Base-by-base conservation (phyloP, 2,329 filamentous ascomycete genomes). In the Hypomyces rosellus region DNA sequence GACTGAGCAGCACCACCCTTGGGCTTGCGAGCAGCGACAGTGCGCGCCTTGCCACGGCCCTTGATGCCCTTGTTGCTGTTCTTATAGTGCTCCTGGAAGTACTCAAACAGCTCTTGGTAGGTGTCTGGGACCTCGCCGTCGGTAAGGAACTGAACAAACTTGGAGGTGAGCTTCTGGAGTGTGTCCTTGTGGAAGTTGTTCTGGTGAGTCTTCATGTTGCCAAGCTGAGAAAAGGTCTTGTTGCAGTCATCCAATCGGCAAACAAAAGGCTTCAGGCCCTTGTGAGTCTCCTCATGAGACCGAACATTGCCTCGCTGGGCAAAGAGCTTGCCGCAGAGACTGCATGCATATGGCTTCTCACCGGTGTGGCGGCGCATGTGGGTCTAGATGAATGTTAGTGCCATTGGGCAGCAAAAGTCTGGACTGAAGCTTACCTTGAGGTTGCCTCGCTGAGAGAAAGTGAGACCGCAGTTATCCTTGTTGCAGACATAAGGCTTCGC, bases 11-110 rank as follows among this genome's bases (percentile, higher is more conserved):
- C 56, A 8, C 49, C 56, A 9, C 49, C 56, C 58, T 65, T 69
- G 18, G 54, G 54, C 52, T 66, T 67, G 22, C 62, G 57, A 16
- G 61, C 62, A 8, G 63, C 62, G 48, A 90, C 85, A 51, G 82
- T 83, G 50, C 89, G 78, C 59, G 91, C 88, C 65, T 92, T 93
- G 40, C 93, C 93, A 42, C 93, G 84, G 11, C 93, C 93, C 70
- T 96, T 97, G 74, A 97, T 96, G 1, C 93, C 93, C 69, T 96
- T 96, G 78, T 97, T 97, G 71, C 87, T 91, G 71, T 97, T 95
- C 74, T 95, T 96, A 77, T 96, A 96, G n/a, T 96, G 76, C 1
- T 78, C 78, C 4, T 84, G 80, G 64, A 97, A 93, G 70, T 96
- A 95, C 58, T 86, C 81, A 74, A 87, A 89, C 46, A 96, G 74